phyloP scores from a whole-genome alignment of 768 basidiomycete species.

The Serendipita sp. region DNA sequence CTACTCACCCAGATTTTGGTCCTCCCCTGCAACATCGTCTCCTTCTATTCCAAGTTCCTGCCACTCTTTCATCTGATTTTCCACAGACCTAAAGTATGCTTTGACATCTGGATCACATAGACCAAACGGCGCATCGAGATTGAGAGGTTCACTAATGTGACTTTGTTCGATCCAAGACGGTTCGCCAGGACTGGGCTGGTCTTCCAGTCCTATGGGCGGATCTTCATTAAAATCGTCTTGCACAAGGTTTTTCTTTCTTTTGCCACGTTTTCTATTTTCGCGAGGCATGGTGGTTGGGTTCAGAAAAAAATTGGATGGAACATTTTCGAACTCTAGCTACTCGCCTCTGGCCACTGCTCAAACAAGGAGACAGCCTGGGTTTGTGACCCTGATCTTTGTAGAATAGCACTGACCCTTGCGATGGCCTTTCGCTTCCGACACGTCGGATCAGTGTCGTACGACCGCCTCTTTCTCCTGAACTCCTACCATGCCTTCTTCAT shows the following conservation, averaged over 20 bases:
- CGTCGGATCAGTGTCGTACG: not conserved
- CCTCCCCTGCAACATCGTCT: slow-evolving; percentile 29
- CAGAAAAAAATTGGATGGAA: too few species aligned
- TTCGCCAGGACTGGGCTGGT: slow-evolving; percentile 19
- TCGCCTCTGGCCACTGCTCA: not conserved
- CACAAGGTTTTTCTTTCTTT: slow-evolving; percentile 26
- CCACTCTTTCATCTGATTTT: slow-evolving; percentile 78
- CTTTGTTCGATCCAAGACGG: slow-evolving; percentile 60
- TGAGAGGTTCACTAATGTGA: slow-evolving; percentile 18
- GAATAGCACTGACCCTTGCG: too few species aligned
- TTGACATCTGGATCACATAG: slow-evolving; percentile 81
- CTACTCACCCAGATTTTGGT: slow-evolving; percentile 10
- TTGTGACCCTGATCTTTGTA: too few species aligned
- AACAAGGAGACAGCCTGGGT: too few species aligned
- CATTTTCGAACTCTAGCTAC: not conserved
- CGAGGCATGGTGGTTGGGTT: slow-evolving; percentile 39
- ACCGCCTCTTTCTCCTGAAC: not conserved
- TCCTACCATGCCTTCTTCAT: slow-evolving; percentile 6
- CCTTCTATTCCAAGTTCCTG: slow-evolving; percentile 36
- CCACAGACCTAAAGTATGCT: slow-evolving; percentile 82
- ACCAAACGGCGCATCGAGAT: slow-evolving; percentile 68
- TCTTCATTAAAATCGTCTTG: not conserved
- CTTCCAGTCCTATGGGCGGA: not conserved
- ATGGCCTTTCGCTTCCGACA: too few species aligned
- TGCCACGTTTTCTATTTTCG: slow-evolving; percentile 62